Evolutionary conservation across 2,329 filamentous ascomycete genomes (phyloP).

Genomic region (Fusarium mundagurra): DNA sequence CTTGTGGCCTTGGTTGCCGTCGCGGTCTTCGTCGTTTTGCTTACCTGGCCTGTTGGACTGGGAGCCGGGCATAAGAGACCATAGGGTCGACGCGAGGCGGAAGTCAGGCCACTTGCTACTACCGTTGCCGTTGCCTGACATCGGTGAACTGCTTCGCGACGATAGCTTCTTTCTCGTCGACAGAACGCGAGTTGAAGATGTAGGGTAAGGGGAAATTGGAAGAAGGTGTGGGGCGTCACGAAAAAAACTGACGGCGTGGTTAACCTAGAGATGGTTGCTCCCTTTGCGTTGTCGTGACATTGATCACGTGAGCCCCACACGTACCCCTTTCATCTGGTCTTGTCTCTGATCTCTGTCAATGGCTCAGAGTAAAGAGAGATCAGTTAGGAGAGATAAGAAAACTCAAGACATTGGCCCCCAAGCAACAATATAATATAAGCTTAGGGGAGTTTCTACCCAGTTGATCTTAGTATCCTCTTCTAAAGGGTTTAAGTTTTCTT

Average conservation of each 20-base stretch:
- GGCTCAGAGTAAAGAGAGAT: not conserved
- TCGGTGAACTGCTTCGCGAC: constrained; percentile 36
- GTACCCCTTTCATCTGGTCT: not conserved
- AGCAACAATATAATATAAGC: not conserved
- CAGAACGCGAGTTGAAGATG: constrained; percentile 30
- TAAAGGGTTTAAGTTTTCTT: not conserved
- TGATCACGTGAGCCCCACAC: constrained; percentile 30
- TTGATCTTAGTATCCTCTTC: not conserved
- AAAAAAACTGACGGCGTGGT: constrained; percentile 42
- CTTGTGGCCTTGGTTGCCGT: constrained; percentile 30
- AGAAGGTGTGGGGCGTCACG: constrained; percentile 42
- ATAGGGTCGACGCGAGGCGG: constrained; percentile 46
- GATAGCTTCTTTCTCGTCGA: constrained; percentile 29
- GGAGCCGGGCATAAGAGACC: constrained; percentile 43
- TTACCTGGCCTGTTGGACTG: constrained; percentile 42
- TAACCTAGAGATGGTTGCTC: constrained; percentile 23
- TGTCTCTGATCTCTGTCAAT: not conserved
- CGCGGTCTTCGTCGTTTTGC: constrained; percentile 31
- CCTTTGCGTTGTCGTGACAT: constrained; percentile 22
- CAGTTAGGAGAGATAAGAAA: not conserved
- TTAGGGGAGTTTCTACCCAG: not conserved
- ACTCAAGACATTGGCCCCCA: not conserved
- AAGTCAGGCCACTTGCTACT: constrained; percentile 48
- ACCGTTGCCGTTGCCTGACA: constrained; percentile 39
- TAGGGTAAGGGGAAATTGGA: constrained; percentile 39